Base-by-base conservation (phyloP, 352 stramenopile genomes). In the Pseudoperonospora humuli region DNA sequence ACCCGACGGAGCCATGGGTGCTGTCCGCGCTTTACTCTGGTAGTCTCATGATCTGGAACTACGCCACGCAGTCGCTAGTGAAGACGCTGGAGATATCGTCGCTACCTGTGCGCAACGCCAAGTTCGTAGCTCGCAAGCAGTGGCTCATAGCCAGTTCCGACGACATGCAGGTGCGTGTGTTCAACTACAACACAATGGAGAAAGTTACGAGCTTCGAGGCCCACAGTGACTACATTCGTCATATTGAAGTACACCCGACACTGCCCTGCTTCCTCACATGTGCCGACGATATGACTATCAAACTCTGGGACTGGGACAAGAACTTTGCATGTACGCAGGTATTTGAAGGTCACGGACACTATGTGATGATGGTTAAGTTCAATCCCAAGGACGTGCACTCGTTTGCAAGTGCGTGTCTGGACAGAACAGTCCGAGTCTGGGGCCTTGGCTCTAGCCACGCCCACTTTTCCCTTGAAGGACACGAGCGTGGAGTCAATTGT, bases 101-200 rank as follows among this genome's bases (percentile, higher is more conserved):
- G 24, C 69, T 98, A 7, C 96, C 96, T 1, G 92, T 99, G 11
- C 88, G 96, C 23, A 85, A 85, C 38, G 78, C 75, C 64, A 85
- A 85, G 61, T 99, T 98, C 62, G 86, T 99, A 43, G 86, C 88
- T 24, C 86, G 95, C 15, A 99, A 99, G 65, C 93, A 98, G 68
- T 99, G 95, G 95, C 94, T 99, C 68, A 59, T 99, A 11, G 84
- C 91, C 24, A 90, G 76, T 26, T 93, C 74, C 24, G 95, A 99
- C 66, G 96, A 99, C 62, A 97, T 99, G 91, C 75, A 96, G 51
- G 59, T 99, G 37, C 84, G 96, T 32, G 86, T 98, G 15, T 99
- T 97, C 75, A 99, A 99, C 72, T 99, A 99, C 82, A 99, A 99
- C 64, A 99, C 96, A 25, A 97, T 98, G 83, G 96, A 99, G 62